Base-by-base conservation (phyloP, 2,329 filamentous ascomycete genomes). In the Westerdykella aurantiaca region DNA sequence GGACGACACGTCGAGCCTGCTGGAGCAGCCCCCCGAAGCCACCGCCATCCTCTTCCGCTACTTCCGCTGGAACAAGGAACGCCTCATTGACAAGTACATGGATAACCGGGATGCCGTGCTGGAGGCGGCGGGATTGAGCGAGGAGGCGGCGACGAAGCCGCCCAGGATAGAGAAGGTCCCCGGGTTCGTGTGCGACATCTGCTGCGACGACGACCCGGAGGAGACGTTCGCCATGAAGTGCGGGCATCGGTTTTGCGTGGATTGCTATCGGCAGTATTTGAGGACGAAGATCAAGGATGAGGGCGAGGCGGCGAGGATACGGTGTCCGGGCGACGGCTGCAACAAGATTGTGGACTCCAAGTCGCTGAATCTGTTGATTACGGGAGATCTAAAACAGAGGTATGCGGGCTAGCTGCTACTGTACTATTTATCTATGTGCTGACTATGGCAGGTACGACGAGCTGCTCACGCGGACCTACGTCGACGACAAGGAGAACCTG, bases 1-100 rank as follows among this genome's bases (percentile, higher is more conserved):
- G 56, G 78, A 85, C 55, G 90, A 97, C 63, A 89, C 97, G 47
- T 89, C 93, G 51, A 86, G 85, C 73, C 91, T 98, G 51, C 77
- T 98, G 31, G 87, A 90, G 47, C 83, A 96, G 63, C 82, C 86
- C 13, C 86, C 88, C 57, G 93, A 97, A 69, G 87, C 93, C 50
- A 83, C 87, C 0, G 91, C 90, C 18, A 96, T 98, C 42, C 75
- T 98, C 34, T 74, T 98, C 47, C 85, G 93, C 38, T 81, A 93
- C 68, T 88, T 87, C 56, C 80, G 89, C 61, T 98, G 93, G 93
- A 97, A 97, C 69, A 93, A 95, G 67, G 93, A 98, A 65, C 83
- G 87, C 33, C 68, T 98, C 54, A 90, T 97, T 45, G 93, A 98
- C 61, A 83, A 88, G 51, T 97, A 97, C 68, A 96, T 98, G 90